Conservation (phyloP, 1,284 basidiomycete genomes). For the Tilletia walkeri region DNA sequence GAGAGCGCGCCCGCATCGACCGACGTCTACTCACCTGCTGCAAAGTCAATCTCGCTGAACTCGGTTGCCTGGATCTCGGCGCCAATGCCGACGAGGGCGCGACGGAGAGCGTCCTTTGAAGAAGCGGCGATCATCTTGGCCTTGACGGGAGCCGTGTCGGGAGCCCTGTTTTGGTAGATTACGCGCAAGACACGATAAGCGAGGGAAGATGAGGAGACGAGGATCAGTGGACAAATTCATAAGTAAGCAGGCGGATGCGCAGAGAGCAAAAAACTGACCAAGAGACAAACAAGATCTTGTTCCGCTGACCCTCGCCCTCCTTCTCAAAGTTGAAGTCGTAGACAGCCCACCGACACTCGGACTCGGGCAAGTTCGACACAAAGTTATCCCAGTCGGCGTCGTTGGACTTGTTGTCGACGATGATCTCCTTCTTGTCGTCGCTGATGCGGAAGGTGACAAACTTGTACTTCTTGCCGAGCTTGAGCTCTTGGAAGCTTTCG, state of each 20-base stretch:
- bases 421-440: slow-evolving; percentile 65
- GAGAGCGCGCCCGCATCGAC: background rate
- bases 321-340: slow-evolving; percentile 88
- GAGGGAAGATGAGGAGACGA: too few relatives aligned
- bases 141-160: slow-evolving; percentile 82
- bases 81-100: slow-evolving; percentile 68
- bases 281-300: slow-evolving; percentile 82
- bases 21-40: slow-evolving; percentile 64
- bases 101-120: slow-evolving; percentile 81
- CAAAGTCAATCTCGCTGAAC: slow-evolving; percentile 71
- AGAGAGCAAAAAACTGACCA: slow-evolving; percentile 63
- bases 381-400: slow-evolving; percentile 73
- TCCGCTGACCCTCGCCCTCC: slow-evolving; percentile 74
- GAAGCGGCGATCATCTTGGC: slow-evolving; percentile 93
- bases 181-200: background rate
- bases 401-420: slow-evolving; percentile 49
- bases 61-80: slow-evolving; percentile 88
- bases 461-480: slow-evolving; percentile 77
- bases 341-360: slow-evolving; percentile 81
- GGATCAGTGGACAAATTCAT: too few relatives aligned
- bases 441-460: slow-evolving; percentile 83
- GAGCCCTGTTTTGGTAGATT: slow-evolving; percentile 67
- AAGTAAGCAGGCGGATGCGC: too few relatives aligned
- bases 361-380: slow-evolving; percentile 70
- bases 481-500: slow-evolving; percentile 70